Evolutionary conservation across 2,329 filamentous ascomycete genomes (phyloP).

Genomic region (Polychaeton citri): DNA sequence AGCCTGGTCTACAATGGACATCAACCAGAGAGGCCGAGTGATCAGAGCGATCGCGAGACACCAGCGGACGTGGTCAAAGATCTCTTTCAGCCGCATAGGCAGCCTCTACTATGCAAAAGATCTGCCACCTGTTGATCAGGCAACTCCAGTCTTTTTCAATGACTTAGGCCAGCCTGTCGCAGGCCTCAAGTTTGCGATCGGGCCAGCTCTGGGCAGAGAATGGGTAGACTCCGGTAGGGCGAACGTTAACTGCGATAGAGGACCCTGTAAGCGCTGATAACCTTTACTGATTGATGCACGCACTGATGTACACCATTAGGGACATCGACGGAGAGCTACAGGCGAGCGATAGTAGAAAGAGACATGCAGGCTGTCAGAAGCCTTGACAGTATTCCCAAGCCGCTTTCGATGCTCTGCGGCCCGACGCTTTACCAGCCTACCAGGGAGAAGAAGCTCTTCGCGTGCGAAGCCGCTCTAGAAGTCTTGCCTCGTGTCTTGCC

Average conservation of each 20-base stretch:
- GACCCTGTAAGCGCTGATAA: constrained; percentile 22
- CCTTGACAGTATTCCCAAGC: neutral
- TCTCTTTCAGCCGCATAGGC: constrained; percentile 17
- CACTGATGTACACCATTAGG: too few relatives aligned
- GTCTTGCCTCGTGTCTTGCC: neutral
- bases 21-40: constrained; percentile 13
- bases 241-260: constrained; percentile 19
- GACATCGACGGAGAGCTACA: too few relatives aligned
- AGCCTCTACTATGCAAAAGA: constrained; percentile 24
- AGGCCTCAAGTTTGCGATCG: constrained; percentile 22
- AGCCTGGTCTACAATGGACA: constrained; percentile 18
- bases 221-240: constrained; percentile 20
- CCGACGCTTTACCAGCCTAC: constrained; percentile 25
- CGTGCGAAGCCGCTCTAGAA: constrained; percentile 6
- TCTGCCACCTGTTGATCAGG: too few relatives aligned
- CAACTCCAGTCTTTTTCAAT: constrained; percentile 1
- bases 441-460: constrained; percentile 19
- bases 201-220: constrained; percentile 22
- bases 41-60: constrained; percentile 15
- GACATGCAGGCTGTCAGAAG: too few relatives aligned
- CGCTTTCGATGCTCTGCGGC: constrained; percentile 18
- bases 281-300: too few relatives aligned
- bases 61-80: constrained; percentile 13
- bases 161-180: constrained; percentile 7
- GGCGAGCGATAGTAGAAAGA: too few relatives aligned